These are phyloP conservation scores for Candida mesenterica DNA, from an alignment of 1,139 yeast species.

Conservation along the genomic window DNA sequence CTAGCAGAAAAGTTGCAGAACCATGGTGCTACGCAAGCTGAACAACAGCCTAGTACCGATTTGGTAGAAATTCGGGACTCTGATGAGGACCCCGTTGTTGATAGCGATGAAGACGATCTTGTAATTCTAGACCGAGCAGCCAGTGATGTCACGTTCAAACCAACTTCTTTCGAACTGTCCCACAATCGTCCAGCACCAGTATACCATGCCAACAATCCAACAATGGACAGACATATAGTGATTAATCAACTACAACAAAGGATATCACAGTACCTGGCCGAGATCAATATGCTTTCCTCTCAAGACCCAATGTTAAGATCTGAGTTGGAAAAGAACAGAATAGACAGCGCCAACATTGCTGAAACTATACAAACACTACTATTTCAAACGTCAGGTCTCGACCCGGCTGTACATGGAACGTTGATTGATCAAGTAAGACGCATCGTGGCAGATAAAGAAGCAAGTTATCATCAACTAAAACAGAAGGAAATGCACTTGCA, in stretches of 20 bases:
- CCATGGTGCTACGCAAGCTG: no score
- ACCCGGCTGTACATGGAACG: background rate
- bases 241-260: constrained; percentile 1
- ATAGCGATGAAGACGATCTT: constrained; percentile 19
- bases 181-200: constrained; percentile 35
- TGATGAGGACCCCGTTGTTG: constrained; percentile 1
- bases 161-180: constrained; percentile 16
- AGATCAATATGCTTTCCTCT: background rate
- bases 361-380: background rate
- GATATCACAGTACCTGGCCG: background rate
- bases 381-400: background rate
- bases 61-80: constrained; percentile 1
- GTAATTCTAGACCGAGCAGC: constrained; percentile 21
- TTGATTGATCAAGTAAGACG: constrained; percentile 1
- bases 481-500: background rate
- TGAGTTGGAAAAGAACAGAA: background rate
- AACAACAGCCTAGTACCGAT: no score
- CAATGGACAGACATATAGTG: background rate
- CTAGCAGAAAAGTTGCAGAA: background rate
- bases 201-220: constrained; percentile 20
- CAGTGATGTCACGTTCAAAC: constrained; percentile 19
- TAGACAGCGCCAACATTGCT: background rate
- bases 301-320: background rate
- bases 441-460: background rate
- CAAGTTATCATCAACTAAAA: background rate